Conservation (phyloP, 2,329 filamentous ascomycete genomes). For the Lachnellula willkommii region DNA sequence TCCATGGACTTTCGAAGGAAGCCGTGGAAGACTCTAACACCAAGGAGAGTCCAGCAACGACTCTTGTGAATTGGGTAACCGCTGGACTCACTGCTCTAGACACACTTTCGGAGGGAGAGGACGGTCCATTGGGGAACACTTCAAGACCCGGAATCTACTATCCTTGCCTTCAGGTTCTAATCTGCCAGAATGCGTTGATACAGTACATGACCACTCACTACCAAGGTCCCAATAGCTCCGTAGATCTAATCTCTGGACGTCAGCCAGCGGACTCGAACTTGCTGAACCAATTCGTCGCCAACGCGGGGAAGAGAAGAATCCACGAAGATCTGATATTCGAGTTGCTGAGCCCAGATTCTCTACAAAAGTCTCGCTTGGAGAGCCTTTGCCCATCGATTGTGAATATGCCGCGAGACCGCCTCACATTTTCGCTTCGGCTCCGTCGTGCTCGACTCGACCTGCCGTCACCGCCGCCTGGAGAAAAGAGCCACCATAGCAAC, state of each 20-base stretch:
- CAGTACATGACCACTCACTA: neutral
- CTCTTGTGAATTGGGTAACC: slow-evolving; percentile 36
- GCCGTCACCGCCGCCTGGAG: neutral
- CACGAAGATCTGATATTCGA: slow-evolving; percentile 5
- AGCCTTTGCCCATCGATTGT: neutral
- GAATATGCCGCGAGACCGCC: neutral
- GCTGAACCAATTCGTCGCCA: neutral
- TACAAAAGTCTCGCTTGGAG: neutral
- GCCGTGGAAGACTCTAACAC: neutral
- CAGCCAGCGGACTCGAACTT: neutral
- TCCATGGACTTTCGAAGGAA: slow-evolving; percentile 13
- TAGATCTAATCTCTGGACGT: neutral
- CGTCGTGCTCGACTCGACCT: neutral
- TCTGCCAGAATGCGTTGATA: slow-evolving; percentile 22
- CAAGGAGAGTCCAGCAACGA: slow-evolving; percentile 10
- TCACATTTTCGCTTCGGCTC: neutral
- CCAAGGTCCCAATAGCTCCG: neutral
- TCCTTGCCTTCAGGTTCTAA: slow-evolving; percentile 44
- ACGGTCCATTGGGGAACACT: slow-evolving; percentile 69
- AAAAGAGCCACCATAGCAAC: neutral
- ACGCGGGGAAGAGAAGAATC: neutral
- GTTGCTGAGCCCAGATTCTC: neutral
- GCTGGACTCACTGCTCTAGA: slow-evolving; percentile 11
- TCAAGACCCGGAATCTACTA: slow-evolving; percentile 64
- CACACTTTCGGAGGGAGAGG: slow-evolving; percentile 35